Evolutionary conservation across 352 stramenopile species (phyloP).

Genomic region (Globisporangium cylindrosporum): DNA sequence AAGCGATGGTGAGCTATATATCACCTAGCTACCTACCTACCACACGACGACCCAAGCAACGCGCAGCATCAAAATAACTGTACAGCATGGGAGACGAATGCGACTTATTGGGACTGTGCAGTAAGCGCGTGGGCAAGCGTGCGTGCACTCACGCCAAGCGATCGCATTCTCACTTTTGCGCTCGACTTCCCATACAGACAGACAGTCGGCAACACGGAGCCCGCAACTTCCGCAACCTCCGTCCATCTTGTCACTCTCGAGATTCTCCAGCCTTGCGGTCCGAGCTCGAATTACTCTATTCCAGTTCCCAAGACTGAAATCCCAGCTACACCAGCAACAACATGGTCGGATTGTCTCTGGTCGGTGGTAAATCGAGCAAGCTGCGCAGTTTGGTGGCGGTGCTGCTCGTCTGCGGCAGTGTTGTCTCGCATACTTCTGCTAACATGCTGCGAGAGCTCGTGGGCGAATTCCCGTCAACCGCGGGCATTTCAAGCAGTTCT

Average conservation of each 20-base stretch:
- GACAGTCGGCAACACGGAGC: background rate
- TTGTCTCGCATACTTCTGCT: background rate
- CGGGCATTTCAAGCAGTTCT: no score
- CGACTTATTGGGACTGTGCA: background rate
- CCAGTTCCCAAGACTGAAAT: background rate
- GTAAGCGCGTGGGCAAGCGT: background rate
- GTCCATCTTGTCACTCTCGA: background rate
- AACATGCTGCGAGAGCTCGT: background rate
- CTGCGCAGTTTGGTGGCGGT: slow-evolving; percentile 1
- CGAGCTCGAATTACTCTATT: background rate
- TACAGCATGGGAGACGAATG: background rate
- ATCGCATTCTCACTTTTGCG: slow-evolving; percentile 6
- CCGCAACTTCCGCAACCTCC: background rate
- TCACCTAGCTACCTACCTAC: no score
- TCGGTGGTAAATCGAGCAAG: background rate
- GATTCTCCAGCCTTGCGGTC: background rate
- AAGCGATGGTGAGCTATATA: no score
- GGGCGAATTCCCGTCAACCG: background rate
- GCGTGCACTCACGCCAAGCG: background rate
- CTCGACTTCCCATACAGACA: background rate
- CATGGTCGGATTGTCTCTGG: background rate
- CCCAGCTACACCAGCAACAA: background rate
- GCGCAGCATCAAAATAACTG: background rate
- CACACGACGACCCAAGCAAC: background rate
- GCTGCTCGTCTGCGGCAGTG: slow-evolving; percentile 1